Base-by-base conservation (phyloP, 1,139 yeast species). In the Pichia sp. region DNA sequence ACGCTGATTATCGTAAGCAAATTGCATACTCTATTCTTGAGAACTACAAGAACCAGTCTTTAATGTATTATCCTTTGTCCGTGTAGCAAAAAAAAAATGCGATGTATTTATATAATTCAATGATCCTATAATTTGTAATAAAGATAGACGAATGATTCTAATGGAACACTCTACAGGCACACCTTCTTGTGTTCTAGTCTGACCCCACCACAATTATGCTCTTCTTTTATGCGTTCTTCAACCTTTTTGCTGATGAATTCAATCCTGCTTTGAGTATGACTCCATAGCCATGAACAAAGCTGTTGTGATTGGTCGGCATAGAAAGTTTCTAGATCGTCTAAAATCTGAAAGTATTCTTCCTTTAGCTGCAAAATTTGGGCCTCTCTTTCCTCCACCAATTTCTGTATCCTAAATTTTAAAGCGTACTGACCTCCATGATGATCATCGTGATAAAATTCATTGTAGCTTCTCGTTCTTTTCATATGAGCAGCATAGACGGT, bases 11-110 rank as follows among this genome's bases (percentile, higher is more conserved):
- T 43, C 31, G 45, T 3, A 48, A 31, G 0, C 36, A 46, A 11
- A 53, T 65, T 4, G 40, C 50, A 23, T 57, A 49, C 38, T 45
- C 56, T 6, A 43, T 65, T 11, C 30, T 50, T 6, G 64, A 63
- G 8, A 64, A 62, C 42, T 63, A 54, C 54, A 62, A 61, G 41
- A 58, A 54, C 46, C 61, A 59, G 38, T 51, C 51, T 23, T 50
- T 65, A 47, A 61, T 64, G 59, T 65, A 61, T 47, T 64, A 63
- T 11, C 67, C 67, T 5, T 50, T 65, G 19, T 50, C 52, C 19
- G 48, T 47, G 13, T 51, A 43, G 42, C 16, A 46, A 23, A 23
- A 23, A 23, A 23, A 23, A 23, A 23, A 23, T 23, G 26, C 26
- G 26, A 23, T 23, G 26, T 23, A 23, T 23, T 23, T 23, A 23